Conservation (phyloP, 73 alveolate species). For the Paramecium tetraurelia region DNA sequence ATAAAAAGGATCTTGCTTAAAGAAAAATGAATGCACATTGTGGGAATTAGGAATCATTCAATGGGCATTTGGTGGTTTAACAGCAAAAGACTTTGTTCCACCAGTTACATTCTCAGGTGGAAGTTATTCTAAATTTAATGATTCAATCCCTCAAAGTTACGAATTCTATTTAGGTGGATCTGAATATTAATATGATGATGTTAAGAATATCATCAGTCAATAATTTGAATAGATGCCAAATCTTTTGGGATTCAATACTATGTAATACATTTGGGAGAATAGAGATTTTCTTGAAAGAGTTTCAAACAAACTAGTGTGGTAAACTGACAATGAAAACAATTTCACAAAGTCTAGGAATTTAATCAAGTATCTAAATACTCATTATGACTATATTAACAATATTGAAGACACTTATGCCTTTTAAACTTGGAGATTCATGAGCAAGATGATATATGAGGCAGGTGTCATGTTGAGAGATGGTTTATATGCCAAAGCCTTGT, state of each 20-base stretch:
- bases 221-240: neutral
- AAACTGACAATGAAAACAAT: neutral
- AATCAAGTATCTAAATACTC: neutral
- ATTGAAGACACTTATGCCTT: neutral
- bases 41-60: neutral
- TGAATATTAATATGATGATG: neutral
- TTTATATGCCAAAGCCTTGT: neutral
- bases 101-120: neutral
- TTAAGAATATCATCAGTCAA: neutral
- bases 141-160: neutral
- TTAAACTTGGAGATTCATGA: constrained; percentile 20
- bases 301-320: neutral
- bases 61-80: constrained; percentile 48
- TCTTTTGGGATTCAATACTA: neutral
- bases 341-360: neutral
- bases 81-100: neutral
- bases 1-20: neutral
- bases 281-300: neutral
- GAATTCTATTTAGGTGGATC: neutral
- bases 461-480: constrained; percentile 29
- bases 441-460: neutral
- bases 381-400: neutral
- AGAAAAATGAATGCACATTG: neutral
- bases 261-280: constrained; percentile 15
- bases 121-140: neutral